Evolutionary conservation across 495 filamentous ascomycete species (phyloP).

Genomic region (Penicillium nucicola): DNA sequence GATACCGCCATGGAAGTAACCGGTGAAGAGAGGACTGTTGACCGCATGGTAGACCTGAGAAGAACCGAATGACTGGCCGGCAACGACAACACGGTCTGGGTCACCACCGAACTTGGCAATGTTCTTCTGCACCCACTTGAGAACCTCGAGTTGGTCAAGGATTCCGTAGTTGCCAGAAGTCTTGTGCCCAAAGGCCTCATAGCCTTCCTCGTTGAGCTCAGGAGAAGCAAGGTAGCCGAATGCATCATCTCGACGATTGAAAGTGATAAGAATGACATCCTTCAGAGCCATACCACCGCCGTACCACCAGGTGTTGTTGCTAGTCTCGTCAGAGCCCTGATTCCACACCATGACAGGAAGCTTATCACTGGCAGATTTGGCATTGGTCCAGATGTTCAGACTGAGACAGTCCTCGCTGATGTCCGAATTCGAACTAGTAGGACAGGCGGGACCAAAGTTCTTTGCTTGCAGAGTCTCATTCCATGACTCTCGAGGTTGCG

Average conservation of each 20-base stretch:
- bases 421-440: conserved; percentile 4
- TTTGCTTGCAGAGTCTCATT: conserved; percentile 23
- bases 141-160: conserved; percentile 21
- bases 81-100: conserved; percentile 42
- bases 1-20: conserved; percentile 27
- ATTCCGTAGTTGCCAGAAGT: conserved; percentile 41
- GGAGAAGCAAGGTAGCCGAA: conserved; percentile 65
- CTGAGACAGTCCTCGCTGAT: conserved; percentile 31
- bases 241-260: conserved; percentile 69
- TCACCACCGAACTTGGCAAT: conserved; percentile 62
- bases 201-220: conserved; percentile 40
- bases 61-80: conserved; percentile 38
- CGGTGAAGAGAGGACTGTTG: conserved; percentile 27
- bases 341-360: conserved; percentile 30
- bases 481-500: conserved; percentile 24
- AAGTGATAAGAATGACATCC: conserved; percentile 60
- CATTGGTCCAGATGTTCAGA: conserved; percentile 30
- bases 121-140: conserved; percentile 55
- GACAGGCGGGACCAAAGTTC: conserved; percentile 21
- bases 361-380: conserved; percentile 21
- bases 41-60: conserved; percentile 42
- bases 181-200: conserved; percentile 30
- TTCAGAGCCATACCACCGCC: conserved; percentile 30
- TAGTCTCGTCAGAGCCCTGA: conserved; percentile 28
- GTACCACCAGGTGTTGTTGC: conserved; percentile 19